These are phyloP conservation scores for Scedosporium aurantiacum DNA, from an alignment of 2,329 filamentous ascomycete species.

Conservation along the genomic window DNA sequence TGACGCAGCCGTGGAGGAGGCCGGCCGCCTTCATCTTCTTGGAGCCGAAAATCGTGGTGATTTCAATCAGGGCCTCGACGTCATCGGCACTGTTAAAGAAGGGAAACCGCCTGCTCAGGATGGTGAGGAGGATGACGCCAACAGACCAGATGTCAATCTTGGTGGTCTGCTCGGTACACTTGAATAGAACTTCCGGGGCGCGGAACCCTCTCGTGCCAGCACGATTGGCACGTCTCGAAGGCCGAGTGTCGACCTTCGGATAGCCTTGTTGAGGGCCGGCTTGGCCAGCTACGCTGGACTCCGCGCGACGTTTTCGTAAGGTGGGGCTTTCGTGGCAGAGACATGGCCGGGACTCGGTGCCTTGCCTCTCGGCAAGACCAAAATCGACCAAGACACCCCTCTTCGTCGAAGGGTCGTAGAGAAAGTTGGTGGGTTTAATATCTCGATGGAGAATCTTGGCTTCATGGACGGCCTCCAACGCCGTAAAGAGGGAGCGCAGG, in stretches of 20 bases:
- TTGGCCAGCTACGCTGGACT: slow-evolving; percentile 46
- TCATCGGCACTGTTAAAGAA: slow-evolving; percentile 99
- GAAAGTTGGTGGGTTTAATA: slow-evolving; percentile 95
- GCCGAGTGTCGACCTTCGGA: slow-evolving; percentile 79
- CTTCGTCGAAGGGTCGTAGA: slow-evolving; percentile 72
- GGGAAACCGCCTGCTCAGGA: slow-evolving; percentile 83
- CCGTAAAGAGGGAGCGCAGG: slow-evolving; percentile 77
- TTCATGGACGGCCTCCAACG: slow-evolving; percentile 71
- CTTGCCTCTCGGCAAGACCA: slow-evolving; percentile 81
- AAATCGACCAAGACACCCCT: slow-evolving; percentile 96
- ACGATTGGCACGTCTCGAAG: slow-evolving; percentile 81
- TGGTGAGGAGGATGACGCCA: slow-evolving; percentile 92
- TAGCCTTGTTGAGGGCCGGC: slow-evolving; percentile 53
- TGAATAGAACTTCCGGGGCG: slow-evolving; percentile 91
- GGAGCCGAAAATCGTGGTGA: slow-evolving; percentile 85
- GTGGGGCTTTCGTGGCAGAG: slow-evolving; percentile 60
- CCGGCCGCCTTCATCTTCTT: slow-evolving; percentile 76
- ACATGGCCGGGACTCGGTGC: slow-evolving; percentile 68
- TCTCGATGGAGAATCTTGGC: slow-evolving; percentile 84
- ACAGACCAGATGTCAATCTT: slow-evolving; percentile 96
- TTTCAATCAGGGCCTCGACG: slow-evolving; percentile 94
- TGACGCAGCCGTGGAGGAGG: slow-evolving; percentile 76
- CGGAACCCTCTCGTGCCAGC: slow-evolving; percentile 93
- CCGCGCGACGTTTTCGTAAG: slow-evolving; percentile 49
- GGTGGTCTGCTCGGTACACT: slow-evolving; percentile 89